Evolutionary conservation across 108 stramenopile genomes (phyloP), one percentile per base, ranked within the genome.

Genomic region (Fragilariopsis cylindrus): DNA sequence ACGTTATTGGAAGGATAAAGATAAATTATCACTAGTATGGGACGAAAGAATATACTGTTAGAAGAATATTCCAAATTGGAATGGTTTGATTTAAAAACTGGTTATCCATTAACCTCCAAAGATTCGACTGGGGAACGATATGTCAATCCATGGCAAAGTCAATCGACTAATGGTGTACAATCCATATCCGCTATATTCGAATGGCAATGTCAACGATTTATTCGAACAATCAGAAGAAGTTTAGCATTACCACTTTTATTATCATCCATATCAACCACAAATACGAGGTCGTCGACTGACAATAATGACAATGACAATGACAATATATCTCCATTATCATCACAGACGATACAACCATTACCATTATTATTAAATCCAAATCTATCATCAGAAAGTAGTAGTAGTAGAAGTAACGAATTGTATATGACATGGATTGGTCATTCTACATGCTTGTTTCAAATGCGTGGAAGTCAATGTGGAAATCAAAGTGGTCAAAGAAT

Each of bases 81-180:
- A 0, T 92, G 93, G 91, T 94, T 94, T 68, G 91, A 92, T 69
- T 39, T 78, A 30, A 30, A 30, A 16, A 11, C 55, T 0, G 93
- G 93, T 4, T 87, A 86, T 75, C 93, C 93, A 0, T 72, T 90
- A 46, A 88, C 91, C 3, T 79, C 87, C 21, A 80, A 87, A 12
- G 91, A 92, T 57, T 80, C 77, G 0, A 83, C 88, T 16, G 91
- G 91, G 30, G 0, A 30, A 3, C 81, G 93, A 60, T 94, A 85
- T 79, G 91, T 94, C 47, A 94, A 94, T 82, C 93, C 93, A 30
- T 94, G 93, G 93, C 70, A 67, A 15, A 88, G 86, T 4, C 83
- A 88, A 71, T 85, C 82, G 8, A 91, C 88, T 12, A 89, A 87
- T 72, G 91, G 93, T 3, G 71, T 89, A 30, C 85, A 88, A 57